Percentiles rank a stretch among this genome's conserved stretches.
These are phyloP conservation scores for Blastomyces gilchristii DNA, from an alignment of 2,329 filamentous ascomycete species.

Conservation along the genomic window DNA sequence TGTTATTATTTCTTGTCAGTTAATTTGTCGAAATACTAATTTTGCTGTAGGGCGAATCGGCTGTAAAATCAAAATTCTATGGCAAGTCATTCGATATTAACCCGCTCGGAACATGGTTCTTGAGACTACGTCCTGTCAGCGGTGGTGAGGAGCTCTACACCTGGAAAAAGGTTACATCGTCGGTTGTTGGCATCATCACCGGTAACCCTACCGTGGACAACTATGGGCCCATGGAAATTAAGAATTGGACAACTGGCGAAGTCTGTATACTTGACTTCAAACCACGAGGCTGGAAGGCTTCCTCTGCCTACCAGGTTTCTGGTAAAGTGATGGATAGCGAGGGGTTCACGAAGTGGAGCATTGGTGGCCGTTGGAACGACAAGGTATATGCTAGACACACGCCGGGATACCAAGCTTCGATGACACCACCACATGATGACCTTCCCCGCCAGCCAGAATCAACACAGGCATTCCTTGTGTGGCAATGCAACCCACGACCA, in stretches of 20 bases:
- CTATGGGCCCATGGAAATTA: slow-evolving; percentile 93
- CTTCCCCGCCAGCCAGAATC: slow-evolving; percentile 50
- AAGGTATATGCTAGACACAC: slow-evolving; percentile 91
- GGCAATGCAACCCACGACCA: slow-evolving; percentile 77
- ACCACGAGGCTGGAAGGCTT: slow-evolving; percentile 87
- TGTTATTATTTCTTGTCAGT: not conserved
- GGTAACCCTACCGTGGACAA: slow-evolving; percentile 96
- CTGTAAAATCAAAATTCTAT: slow-evolving; percentile 93
- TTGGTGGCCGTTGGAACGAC: slow-evolving; percentile 95
- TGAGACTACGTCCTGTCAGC: slow-evolving; percentile 65
- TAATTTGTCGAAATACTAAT: slow-evolving; percentile 13
- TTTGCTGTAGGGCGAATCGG: slow-evolving; percentile 64
- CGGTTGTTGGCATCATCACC: slow-evolving; percentile 96
- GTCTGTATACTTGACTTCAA: slow-evolving; percentile 88
- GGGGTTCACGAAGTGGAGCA: slow-evolving; percentile 74
- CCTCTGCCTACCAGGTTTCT: slow-evolving; percentile 75
- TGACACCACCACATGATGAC: slow-evolving; percentile 44
- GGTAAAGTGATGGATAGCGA: slow-evolving; percentile 73
- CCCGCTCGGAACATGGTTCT: slow-evolving; percentile 92
- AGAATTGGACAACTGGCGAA: slow-evolving; percentile 93
- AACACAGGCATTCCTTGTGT: slow-evolving; percentile 78
- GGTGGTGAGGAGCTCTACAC: slow-evolving; percentile 83
- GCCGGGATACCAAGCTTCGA: slow-evolving; percentile 71
- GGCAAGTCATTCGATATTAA: slow-evolving; percentile 97
- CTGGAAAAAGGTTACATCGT: slow-evolving; percentile 97